These are phyloP conservation scores for Orbilia quercus DNA, from an alignment of 2,329 filamentous ascomycete species.

Conservation along the genomic window DNA sequence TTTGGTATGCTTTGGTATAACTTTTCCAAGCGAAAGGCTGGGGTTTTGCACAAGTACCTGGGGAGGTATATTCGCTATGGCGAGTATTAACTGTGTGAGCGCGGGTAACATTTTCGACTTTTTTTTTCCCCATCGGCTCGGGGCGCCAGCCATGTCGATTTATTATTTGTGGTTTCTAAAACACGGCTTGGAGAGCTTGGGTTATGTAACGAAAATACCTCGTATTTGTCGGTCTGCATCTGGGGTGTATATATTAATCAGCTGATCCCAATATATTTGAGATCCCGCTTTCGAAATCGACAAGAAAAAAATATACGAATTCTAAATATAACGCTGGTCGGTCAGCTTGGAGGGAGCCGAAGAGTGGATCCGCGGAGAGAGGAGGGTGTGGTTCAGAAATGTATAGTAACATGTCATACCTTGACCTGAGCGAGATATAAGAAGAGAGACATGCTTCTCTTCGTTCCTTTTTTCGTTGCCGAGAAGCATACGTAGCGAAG, in stretches of 20 bases:
- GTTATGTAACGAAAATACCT: constrained; percentile 51
- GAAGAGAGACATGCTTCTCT: constrained; percentile 23
- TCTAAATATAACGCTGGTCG: constrained; percentile 53
- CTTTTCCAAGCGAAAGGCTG: background rate
- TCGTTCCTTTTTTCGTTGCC: constrained; percentile 9
- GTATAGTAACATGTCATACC: background rate
- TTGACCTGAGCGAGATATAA: constrained; percentile 6
- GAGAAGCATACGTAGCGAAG: constrained; percentile 11
- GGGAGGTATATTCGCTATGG: constrained; percentile 17
- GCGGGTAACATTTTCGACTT: constrained; percentile 42
- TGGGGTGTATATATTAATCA: constrained; percentile 56
- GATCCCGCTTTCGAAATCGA: constrained; percentile 51
- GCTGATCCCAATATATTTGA: constrained; percentile 54
- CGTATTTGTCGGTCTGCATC: constrained; percentile 55
- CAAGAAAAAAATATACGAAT: no score
- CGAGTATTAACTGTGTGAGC: constrained; percentile 11
- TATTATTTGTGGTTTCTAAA: constrained; percentile 32
- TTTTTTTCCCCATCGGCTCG: constrained; percentile 28
- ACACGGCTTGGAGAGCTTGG: constrained; percentile 55
- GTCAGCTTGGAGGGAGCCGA: constrained; percentile 40
- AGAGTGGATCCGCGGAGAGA: constrained; percentile 42
- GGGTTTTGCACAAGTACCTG: constrained; percentile 18
- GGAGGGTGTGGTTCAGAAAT: constrained; percentile 14
- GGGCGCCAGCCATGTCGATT: constrained; percentile 36
- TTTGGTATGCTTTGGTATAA: background rate